phyloP scores from a whole-genome alignment of 23 red algal species.

The Gracilaria vermiculophylla region DNA sequence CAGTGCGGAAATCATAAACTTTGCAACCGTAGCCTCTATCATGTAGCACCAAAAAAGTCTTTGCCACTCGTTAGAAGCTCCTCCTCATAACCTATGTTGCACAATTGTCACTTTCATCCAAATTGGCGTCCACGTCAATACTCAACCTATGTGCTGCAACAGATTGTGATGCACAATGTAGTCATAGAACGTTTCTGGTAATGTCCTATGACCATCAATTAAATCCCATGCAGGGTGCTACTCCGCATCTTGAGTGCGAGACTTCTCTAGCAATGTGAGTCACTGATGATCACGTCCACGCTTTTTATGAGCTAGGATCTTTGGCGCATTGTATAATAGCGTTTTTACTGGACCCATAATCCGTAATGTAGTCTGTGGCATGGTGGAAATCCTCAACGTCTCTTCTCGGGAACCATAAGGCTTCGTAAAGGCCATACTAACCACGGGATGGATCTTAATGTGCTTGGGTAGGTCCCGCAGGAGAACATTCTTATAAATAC shows the following conservation, averaged over 20 bases:
- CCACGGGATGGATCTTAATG: slow-evolving; percentile 26
- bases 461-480: not conserved
- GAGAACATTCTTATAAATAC: slow-evolving; percentile 5
- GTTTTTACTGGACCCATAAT: not conserved
- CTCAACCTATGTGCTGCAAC: not conserved
- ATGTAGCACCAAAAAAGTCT: too few species aligned
- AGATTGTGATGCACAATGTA: not conserved
- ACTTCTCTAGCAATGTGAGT: not conserved
- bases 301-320: not conserved
- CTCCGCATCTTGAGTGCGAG: slow-evolving; percentile 4
- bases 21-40: too few species aligned
- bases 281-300: slow-evolving; percentile 15
- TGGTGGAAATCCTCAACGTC: too few species aligned
- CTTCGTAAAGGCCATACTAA: not conserved
- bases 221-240: slow-evolving; percentile 20
- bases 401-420: not conserved
- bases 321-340: not conserved
- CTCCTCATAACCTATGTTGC: not conserved
- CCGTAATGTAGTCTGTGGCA: not conserved
- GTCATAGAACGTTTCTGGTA: not conserved
- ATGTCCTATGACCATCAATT: slow-evolving; percentile 4
- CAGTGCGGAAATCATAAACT: too few species aligned
- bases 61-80: too few species aligned
- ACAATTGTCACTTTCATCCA: not conserved
- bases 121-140: not conserved